phyloP scores from a whole-genome alignment of 1,284 basidiomycete genomes.

The Ganoderma boninense region DNA sequence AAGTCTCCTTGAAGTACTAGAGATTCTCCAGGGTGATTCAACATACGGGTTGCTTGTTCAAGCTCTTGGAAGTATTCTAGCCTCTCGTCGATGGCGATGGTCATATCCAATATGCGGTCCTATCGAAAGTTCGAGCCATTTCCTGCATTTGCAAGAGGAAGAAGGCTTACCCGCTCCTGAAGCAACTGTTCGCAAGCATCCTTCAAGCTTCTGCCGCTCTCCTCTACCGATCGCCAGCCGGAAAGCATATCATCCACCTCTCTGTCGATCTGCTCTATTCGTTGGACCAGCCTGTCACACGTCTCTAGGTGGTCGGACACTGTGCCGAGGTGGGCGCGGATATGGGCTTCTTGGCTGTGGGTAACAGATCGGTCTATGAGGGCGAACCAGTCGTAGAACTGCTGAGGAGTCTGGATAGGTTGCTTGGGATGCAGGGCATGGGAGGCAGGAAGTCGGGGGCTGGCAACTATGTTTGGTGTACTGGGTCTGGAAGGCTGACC shows the following conservation, averaged over 20 bases:
- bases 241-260: constrained; percentile 86
- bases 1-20: constrained; percentile 91
- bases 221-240: constrained; percentile 87
- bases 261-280: constrained; percentile 74
- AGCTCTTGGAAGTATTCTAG: constrained; percentile 93
- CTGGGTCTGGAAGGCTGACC: constrained; percentile 44
- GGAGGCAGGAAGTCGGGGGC: constrained; percentile 39
- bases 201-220: constrained; percentile 86
- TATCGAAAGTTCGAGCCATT: constrained; percentile 36
- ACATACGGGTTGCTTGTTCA: constrained; percentile 87
- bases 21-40: constrained; percentile 91
- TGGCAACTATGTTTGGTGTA: constrained; percentile 41
- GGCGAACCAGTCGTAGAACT: constrained; percentile 95
- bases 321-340: constrained; percentile 81
- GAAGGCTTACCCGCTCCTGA: constrained; percentile 77
- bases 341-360: constrained; percentile 91
- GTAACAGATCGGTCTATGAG: constrained; percentile 88
- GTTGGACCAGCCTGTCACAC: constrained; percentile 75
- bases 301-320: constrained; percentile 78
- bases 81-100: constrained; percentile 79
- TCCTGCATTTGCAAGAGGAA: not conserved
- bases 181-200: constrained; percentile 90
- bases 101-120: constrained; percentile 81
- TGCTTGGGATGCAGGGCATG: constrained; percentile 72
- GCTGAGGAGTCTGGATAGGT: constrained; percentile 87